Conservation (phyloP, 2,329 filamentous ascomycete species). For the Aspergillus japonicus region DNA sequence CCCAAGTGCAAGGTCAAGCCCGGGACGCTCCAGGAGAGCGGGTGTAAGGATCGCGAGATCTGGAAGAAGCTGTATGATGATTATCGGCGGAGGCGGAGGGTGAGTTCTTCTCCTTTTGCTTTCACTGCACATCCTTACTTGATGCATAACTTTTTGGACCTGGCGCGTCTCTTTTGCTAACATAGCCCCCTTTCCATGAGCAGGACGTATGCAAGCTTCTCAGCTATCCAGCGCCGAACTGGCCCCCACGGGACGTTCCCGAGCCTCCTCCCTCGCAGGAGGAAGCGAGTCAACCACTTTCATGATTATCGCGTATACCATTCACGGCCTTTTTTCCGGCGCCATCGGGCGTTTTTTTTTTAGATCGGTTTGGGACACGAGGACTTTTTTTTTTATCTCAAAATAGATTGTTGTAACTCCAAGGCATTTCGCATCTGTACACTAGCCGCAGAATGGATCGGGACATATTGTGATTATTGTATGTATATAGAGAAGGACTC, state of each 20-base stretch:
- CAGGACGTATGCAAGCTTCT: slow-evolving; percentile 38
- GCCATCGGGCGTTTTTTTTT: neutral
- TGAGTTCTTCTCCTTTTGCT: slow-evolving; percentile 9
- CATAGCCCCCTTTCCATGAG: neutral
- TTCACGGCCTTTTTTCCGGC: neutral
- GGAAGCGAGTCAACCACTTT: slow-evolving; percentile 31
- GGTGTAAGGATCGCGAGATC: slow-evolving; percentile 38
- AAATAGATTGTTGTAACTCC: neutral
- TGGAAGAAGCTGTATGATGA: slow-evolving; percentile 41
- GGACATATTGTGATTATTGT: slow-evolving; percentile 26
- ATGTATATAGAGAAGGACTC: slow-evolving; percentile 25
- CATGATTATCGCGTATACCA: neutral
- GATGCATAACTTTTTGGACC: no score
- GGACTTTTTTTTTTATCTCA: neutral
- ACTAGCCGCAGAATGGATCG: neutral
- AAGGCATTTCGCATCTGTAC: neutral
- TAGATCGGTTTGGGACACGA: neutral
- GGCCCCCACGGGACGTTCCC: slow-evolving; percentile 26
- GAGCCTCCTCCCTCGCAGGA: slow-evolving; percentile 65
- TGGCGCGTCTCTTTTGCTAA: neutral
- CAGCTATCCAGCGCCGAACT: slow-evolving; percentile 38
- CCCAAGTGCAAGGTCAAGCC: slow-evolving; percentile 37
- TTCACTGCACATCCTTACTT: neutral
- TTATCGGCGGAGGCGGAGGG: slow-evolving; percentile 35
- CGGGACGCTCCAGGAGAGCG: slow-evolving; percentile 36